Base-by-base conservation (phyloP, 2,329 filamentous ascomycete genomes). In the Colletotrichum sp. region DNA sequence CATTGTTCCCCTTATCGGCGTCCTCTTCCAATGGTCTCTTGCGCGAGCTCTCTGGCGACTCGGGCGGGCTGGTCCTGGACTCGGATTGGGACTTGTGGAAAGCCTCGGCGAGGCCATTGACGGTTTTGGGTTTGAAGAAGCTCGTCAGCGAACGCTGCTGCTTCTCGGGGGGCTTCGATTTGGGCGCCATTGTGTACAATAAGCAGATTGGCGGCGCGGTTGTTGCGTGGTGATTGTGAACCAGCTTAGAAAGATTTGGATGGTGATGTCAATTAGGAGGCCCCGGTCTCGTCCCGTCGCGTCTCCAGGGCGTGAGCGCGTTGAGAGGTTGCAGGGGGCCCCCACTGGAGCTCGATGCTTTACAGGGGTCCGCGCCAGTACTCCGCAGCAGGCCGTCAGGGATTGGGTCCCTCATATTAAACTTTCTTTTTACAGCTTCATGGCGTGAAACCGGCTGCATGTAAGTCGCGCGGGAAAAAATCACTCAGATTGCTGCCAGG, bases 141-240 rank as follows among this genome's bases (percentile, higher is more conserved):
- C 93, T 96, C 5, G 95, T 97, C 77, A 98, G 93, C 1, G 95
- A 95, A 79, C 93, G 91, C 82, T 98, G 95, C 80, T 93, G 95
- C 84, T 94, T 94, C 71, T 83, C 86, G 32, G 85, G 79, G 0
- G 86, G 79, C 68, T 87, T 88, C 5, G 72, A 63, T 8, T 76
- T 75, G 3, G 75, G 75, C 55, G 72, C 72, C 75, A 76, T 76
- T 15, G 15, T n/a, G 24, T 22, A 68, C 12, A 12, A 15, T 1
- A 15, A 28, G 57, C n/a, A 24, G 12, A 15, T n/a, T 68, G 16
- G 26, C 13, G 32, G 16, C 2, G 39, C 57, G 59, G 71, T 34
- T 36, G 63, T 32, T 48, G 63, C 13, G 60, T 36, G 44, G 44
- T 63, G 13, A 18, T 30, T 34, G 28, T 15, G 15, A 22, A 34